These are phyloP conservation scores for Dendrobium catenatum DNA, from an alignment of 106 monocot species.

Conservation along the genomic window DNA sequence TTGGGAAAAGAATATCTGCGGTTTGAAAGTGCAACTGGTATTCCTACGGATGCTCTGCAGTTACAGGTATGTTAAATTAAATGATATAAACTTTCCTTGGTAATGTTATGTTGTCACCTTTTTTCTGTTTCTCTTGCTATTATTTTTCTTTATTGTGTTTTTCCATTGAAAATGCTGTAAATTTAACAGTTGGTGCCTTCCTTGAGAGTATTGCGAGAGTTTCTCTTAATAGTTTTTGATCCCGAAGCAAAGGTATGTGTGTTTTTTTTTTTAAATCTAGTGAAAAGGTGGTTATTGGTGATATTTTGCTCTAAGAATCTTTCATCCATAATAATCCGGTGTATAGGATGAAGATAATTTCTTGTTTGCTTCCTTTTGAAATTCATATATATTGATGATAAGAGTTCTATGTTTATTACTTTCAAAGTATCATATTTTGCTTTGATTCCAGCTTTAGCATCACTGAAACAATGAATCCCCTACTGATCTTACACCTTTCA, in stretches of 20 bases:
- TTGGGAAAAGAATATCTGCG: slow-evolving; percentile 28
- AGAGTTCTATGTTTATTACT: neutral
- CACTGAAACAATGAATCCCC: neutral
- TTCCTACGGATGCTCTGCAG: slow-evolving; percentile 59
- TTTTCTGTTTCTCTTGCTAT: neutral
- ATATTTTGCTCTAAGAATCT: neutral
- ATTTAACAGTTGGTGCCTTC: slow-evolving; percentile 72
- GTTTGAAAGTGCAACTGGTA: slow-evolving; percentile 24
- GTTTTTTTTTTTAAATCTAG: neutral
- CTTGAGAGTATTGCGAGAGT: slow-evolving; percentile 61
- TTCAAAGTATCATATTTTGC: neutral
- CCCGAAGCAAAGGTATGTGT: slow-evolving; percentile 80
- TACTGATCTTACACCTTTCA: no score
- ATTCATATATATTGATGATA: slow-evolving; percentile 1
- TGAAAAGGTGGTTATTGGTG: neutral
- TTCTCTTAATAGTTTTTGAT: slow-evolving; percentile 51
- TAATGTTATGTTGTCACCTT: neutral
- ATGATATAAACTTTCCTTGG: slow-evolving; percentile 4
- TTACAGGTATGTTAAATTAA: slow-evolving; percentile 54
- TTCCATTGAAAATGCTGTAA: slow-evolving; percentile 4
- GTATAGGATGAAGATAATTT: neutral
- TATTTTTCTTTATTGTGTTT: neutral
- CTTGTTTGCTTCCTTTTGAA: neutral
- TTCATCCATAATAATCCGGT: neutral
- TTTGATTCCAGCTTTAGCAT: neutral